Percentiles rank a stretch among this genome's conserved stretches.
phyloP scores from a whole-genome alignment of 148 eudicot genomes.

The Heliosperma pusillum region DNA sequence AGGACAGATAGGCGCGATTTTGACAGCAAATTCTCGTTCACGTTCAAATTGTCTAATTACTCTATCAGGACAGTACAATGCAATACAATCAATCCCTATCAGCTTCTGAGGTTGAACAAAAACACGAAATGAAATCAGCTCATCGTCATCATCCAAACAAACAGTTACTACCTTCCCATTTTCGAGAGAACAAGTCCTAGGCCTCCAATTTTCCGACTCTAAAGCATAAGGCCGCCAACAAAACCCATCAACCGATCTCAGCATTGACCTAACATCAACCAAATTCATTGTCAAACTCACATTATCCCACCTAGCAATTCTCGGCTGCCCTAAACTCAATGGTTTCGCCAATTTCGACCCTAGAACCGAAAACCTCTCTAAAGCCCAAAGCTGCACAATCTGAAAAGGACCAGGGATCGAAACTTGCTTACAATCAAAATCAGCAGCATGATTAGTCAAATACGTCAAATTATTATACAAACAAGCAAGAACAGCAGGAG shows the following conservation, averaged over 20 bases:
- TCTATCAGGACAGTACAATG: conserved; percentile 36
- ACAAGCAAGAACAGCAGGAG: conserved; percentile 37
- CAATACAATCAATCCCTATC: conserved; percentile 31
- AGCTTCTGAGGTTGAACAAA: conserved; percentile 28
- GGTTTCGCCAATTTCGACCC: conserved; percentile 24
- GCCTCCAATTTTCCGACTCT: conserved; percentile 31
- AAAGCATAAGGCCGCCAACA: conserved; percentile 33
- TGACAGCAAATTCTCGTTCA: conserved; percentile 25
- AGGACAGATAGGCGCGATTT: not conserved
- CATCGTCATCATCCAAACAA: conserved; percentile 21
- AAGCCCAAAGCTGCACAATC: conserved; percentile 40
- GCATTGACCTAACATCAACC: conserved; percentile 19
- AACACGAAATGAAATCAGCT: conserved; percentile 17
- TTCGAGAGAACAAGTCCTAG: conserved; percentile 11
- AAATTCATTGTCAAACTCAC: conserved; percentile 14
- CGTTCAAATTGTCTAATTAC: conserved; percentile 34
- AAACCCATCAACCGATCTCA: conserved; percentile 19
- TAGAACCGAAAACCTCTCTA: conserved; percentile 33
- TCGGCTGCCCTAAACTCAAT: conserved; percentile 34
- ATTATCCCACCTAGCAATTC: conserved; percentile 40
- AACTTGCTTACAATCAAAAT: conserved; percentile 14
- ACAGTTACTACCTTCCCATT: conserved; percentile 11
- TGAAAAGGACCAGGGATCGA: conserved; percentile 28
- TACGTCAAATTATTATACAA: conserved; percentile 30
- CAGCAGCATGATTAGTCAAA: conserved; percentile 16